Base-by-base conservation (phyloP, 2,329 filamentous ascomycete genomes). In the Colletotrichum siamense region DNA sequence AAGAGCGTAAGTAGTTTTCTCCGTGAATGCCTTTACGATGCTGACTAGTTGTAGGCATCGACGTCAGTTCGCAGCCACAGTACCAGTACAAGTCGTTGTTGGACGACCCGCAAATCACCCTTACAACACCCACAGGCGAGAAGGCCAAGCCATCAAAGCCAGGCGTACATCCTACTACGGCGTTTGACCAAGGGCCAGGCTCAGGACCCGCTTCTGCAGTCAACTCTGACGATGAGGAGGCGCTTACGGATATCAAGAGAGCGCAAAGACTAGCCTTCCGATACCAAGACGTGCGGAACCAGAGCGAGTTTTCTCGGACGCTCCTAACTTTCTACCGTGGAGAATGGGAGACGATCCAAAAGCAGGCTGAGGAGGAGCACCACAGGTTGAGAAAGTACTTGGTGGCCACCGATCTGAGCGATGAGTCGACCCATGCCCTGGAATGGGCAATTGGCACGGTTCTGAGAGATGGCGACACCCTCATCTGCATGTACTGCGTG, bases 371-470 rank as follows among this genome's bases (percentile, higher is more conserved):
- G 73, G 94, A 95, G 15, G 95, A 95, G 69, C 90, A 95, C 66
- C 92, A 95, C 66, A 92, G 95, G 69, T 91, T 96, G 77, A 92
- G 97, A 69, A 98, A 97, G 81, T 99, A 99, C 82, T 88, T 99
- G 18, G 96, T 98, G n/a, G 96, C 97, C 5, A 98, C 95, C 0
- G 97, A 99, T 84, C 87, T 99, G 5, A 98, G 96, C 79, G 95
- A 97, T 49, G 97, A 99, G 86, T 96, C 96, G 6, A 95, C 95
- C 8, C 98, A 99, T 83, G 97, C 97, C 2, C 89, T 99, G 36
- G 97, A 99, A 84, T 99, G 97, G 97, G 97, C 96, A 0, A 96
- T 99, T 72, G 97, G 97, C 9, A 99, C 96, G 0, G 96, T 99
- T 8, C 89, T 99, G 34, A 92, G 97, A 65, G 96, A 99, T 80